Evolutionary conservation across 768 basidiomycete genomes (phyloP).

Genomic region (Coprinopsis strossmayeri): DNA sequence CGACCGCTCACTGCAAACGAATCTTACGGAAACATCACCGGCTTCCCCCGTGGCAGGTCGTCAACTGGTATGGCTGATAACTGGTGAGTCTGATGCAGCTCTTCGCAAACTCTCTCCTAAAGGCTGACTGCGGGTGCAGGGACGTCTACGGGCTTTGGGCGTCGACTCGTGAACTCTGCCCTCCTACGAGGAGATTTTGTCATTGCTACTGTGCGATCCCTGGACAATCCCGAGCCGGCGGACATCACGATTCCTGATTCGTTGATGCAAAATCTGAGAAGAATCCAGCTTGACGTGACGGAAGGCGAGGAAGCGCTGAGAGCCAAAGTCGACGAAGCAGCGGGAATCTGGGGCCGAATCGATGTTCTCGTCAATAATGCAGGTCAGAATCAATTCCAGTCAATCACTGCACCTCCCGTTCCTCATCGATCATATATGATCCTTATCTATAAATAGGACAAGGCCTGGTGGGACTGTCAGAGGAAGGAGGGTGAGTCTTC

Average conservation of each 20-base stretch:
- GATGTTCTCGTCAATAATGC: slow-evolving; percentile 66
- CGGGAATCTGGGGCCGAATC: slow-evolving; percentile 42
- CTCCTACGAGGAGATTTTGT: slow-evolving; percentile 55
- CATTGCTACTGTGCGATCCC: slow-evolving; percentile 48
- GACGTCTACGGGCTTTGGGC: slow-evolving; percentile 55
- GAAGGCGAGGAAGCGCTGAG: slow-evolving; percentile 36
- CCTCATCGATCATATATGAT: too few relatives aligned
- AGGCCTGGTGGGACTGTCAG: slow-evolving; percentile 38
- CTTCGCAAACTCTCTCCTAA: not conserved
- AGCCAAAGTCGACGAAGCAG: slow-evolving; percentile 34
- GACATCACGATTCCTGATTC: slow-evolving; percentile 5
- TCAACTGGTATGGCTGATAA: slow-evolving; percentile 14
- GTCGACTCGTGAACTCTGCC: slow-evolving; percentile 38
- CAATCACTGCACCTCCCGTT: not conserved
- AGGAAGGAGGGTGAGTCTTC: slow-evolving; percentile 49
- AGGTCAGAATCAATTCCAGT: slow-evolving; percentile 20
- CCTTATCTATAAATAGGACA: slow-evolving; percentile 17
- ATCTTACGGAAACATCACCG: not conserved
- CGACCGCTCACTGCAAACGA: not conserved
- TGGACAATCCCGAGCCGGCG: slow-evolving; percentile 26
- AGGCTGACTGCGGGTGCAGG: slow-evolving; percentile 24
- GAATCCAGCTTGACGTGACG: slow-evolving; percentile 47
- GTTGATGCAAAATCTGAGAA: slow-evolving; percentile 32
- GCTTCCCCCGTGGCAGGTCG: not conserved
- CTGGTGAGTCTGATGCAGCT: slow-evolving; percentile 1